Percentiles rank a stretch among this genome's conserved stretches.
Conservation (phyloP, 192 early-diverging fungal species). For the Mortierella alpina region DNA sequence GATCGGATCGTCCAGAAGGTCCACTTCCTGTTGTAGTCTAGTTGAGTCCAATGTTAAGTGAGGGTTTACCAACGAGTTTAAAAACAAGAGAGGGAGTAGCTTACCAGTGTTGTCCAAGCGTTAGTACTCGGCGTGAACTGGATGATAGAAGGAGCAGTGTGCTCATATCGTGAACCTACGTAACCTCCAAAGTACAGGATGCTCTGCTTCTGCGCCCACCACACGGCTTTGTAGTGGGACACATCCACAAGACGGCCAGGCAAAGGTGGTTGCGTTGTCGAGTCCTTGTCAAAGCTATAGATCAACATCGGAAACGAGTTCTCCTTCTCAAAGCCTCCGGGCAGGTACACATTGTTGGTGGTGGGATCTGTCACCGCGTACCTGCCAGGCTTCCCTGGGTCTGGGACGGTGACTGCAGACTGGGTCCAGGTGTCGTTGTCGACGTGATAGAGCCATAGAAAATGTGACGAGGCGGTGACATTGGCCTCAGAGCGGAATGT, state of each 20-base stretch:
- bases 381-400: neutral
- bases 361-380: neutral
- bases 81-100: neutral
- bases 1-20: neutral
- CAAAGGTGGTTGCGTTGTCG: neutral
- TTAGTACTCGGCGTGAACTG: neutral
- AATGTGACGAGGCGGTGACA: neutral
- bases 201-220: neutral
- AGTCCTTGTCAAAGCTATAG: neutral
- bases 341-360: neutral
- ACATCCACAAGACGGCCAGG: neutral
- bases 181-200: slow-evolving; percentile 11
- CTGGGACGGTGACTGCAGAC: neutral
- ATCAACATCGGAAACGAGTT: neutral
- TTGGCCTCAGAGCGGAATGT: neutral
- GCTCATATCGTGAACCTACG: no score
- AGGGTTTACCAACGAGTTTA: neutral
- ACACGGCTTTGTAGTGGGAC: neutral
- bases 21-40: neutral
- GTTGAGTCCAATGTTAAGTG: neutral
- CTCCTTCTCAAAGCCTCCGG: neutral
- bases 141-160: neutral
- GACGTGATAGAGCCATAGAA: neutral
- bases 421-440: neutral
- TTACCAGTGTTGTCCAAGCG: neutral